Evolutionary conservation across 2,329 filamentous ascomycete species (phyloP), one percentile per base, ranked within the genome.

Genomic region (Rutstroemia sp.): DNA sequence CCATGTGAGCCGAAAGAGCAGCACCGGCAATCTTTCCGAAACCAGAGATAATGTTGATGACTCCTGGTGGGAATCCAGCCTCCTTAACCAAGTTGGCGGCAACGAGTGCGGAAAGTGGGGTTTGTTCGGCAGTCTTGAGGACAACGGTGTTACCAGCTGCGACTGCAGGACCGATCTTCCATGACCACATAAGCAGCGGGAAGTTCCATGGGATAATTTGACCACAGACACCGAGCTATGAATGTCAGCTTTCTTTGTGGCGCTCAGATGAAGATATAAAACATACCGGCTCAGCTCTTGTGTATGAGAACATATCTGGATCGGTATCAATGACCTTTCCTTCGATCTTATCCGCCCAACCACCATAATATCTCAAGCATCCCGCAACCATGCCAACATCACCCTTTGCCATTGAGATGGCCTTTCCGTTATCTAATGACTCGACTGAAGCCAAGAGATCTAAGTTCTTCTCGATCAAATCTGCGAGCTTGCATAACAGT

Each of bases 371-470:
- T 73, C 91, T 84, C 68, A 96, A 73, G 75, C 81, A 86, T 69
- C 79, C 85, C 62, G 82, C 77, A 58, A 85, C 85, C 64, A 82
- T 80, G 54, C 72, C 75, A 44, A 95, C 79, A 69, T 96, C 90
- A 39, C 83, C 87, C 70, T 83, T 87, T 61, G 89, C 86, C 80
- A 90, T 83, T 68, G 69, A 78, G 71, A 90, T 81, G 61, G 87
- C 84, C 81, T 94, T 94, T 72, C 88, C 92, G 69, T 95, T 90
- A 78, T 95, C 91, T 56, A 95, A 80, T 42, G 90, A 85, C 79
- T 96, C 92, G 58, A 95, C 85, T 19, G 90, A 81, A 54, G 89
- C 87, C 62, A 96, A 80, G 48, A 85, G 77, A 41, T 94, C 87
- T 38, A 76, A 61, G 74, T 96, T 87, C 78, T 89, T 81, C 78